Evolutionary conservation across 2,329 filamentous ascomycete species (phyloP).

Genomic region (Fusarium tricinctum): DNA sequence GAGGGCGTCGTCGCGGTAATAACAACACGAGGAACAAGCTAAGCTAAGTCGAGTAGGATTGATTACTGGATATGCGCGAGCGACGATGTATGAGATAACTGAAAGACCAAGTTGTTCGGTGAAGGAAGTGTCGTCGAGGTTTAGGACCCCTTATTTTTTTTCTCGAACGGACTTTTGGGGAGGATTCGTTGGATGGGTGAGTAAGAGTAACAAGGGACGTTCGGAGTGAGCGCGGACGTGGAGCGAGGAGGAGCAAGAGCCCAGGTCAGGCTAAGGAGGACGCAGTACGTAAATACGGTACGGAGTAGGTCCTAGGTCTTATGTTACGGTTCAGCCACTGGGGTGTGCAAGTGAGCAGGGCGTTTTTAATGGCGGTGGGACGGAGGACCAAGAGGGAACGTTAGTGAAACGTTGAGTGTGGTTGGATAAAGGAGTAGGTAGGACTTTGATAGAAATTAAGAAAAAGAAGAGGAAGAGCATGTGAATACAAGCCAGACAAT

Average conservation of each 20-base stretch:
- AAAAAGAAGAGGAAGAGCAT: constrained; percentile 20
- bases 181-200: constrained; percentile 42
- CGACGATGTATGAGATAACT: constrained; percentile 9
- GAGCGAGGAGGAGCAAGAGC: constrained; percentile 39
- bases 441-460: neutral
- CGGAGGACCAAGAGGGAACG: constrained; percentile 34
- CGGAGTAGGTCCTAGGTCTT: neutral
- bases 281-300: constrained; percentile 41
- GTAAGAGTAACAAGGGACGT: constrained; percentile 41
- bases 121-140: constrained; percentile 37
- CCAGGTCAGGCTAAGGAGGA: constrained; percentile 13
- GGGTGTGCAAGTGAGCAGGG: constrained; percentile 28
- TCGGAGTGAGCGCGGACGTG: constrained; percentile 39
- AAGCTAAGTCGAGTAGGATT: constrained; percentile 12
- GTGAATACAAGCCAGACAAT: constrained; percentile 49
- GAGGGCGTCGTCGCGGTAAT: constrained; percentile 38
- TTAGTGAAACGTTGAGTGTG: constrained; percentile 15
- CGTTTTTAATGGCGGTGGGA: constrained; percentile 49
- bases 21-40: constrained; percentile 21
- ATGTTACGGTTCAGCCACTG: constrained; percentile 31
- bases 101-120: constrained; percentile 20
- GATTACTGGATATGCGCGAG: constrained; percentile 15
- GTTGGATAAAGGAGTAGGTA: constrained; percentile 35
- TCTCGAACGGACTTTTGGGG: constrained; percentile 35
- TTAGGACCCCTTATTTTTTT: constrained; percentile 44